Evolutionary conservation across 441 rosid species (phyloP), one percentile per base, ranked within the genome.

Genomic region (Syzygium syzygioides): DNA sequence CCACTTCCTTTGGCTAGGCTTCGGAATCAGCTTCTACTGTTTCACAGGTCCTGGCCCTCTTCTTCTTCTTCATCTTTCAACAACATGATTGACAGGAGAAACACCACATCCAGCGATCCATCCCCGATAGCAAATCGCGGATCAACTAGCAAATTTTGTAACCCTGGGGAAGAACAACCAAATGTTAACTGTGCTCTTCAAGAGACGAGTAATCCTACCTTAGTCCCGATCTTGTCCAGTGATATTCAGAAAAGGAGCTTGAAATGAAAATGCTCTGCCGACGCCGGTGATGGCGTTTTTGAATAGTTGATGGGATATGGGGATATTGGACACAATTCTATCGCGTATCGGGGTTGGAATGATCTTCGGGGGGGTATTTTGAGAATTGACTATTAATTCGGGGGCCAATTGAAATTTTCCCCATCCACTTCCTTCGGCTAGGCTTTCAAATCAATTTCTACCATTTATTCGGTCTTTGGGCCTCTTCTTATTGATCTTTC

Each of bases 221-320:
- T 66, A 66, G 11, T 30, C 41, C 76, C 3, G 4, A 2, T 17
- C 76, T 0, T 8, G 26, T 11, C 25, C 0, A 7, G 45, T 32
- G 37, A 20, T 66, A 17, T 17, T 10, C 7, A 18, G 1, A 68
- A 34, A 68, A 68, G 14, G 48, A 48, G 37, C 26, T 19, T 0
- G 48, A 34, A 34, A 68, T 19, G 28, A 37, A 23, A 34, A 34
- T 34, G 50, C 50, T 71, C 34, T 19, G 13, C 13, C 14, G 4
- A 0, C 34, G 13, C 13, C 4, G 4, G 0, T 30, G 25, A 26
- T 37, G 80, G 2, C 50, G 0, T 71, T 62, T 62, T 62, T 6
- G 68, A 28, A 62, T 7, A 14, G n/a, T 14, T 32, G 15, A 62
- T 62, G 34, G 20, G 45, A 32, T 18, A 68, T 32, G 20, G 9